Conservation (phyloP, 371 early-diverging fungal genomes). For the Encephalitozoon hellem region DNA sequence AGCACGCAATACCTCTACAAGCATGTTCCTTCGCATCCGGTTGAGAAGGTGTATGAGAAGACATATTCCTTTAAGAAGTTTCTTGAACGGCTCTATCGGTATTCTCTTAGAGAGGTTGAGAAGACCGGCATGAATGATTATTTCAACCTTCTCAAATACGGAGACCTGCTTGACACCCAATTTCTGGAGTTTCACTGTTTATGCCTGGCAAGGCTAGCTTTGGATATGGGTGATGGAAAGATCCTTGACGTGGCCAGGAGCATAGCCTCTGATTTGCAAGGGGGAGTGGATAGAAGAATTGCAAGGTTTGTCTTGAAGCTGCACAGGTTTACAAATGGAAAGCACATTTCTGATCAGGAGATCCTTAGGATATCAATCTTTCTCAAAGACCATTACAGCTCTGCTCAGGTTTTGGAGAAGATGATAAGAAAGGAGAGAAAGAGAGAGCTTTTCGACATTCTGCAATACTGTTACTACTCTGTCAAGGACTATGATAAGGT, state of each 20-base stretch:
- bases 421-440: background rate
- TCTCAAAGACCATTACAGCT: constrained; percentile 25
- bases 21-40: background rate
- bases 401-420: constrained; percentile 24
- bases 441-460: background rate
- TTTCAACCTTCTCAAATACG: constrained; percentile 19
- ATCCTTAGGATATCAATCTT: constrained; percentile 10
- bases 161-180: background rate
- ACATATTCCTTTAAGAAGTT: background rate
- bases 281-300: constrained; percentile 26
- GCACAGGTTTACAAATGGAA: constrained; percentile 2
- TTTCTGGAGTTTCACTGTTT: constrained; percentile 13
- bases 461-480: constrained; percentile 21
- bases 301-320: constrained; percentile 28
- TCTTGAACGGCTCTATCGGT: constrained; percentile 6
- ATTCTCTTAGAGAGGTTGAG: background rate
- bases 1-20: constrained; percentile 20
- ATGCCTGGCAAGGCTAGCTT: background rate
- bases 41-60: background rate
- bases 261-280: background rate
- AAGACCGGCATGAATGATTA: background rate
- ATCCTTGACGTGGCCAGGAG: background rate
- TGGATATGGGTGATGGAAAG: background rate
- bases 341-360: background rate
- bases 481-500: constrained; percentile 31